Conservation (phyloP, 2,329 filamentous ascomycete species). For the Camillea tinctor region DNA sequence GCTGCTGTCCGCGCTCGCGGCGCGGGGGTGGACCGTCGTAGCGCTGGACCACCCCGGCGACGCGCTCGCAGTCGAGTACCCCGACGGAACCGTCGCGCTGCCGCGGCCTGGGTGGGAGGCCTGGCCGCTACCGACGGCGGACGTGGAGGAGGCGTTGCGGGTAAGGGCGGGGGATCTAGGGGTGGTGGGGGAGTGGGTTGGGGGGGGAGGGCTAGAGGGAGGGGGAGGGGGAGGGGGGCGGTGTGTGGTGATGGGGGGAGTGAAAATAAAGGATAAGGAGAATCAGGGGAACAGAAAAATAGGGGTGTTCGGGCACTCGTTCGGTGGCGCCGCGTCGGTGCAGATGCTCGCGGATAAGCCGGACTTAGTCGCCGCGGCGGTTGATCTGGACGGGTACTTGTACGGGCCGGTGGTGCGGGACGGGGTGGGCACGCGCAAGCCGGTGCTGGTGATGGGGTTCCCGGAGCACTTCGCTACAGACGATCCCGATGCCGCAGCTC, state of each 20-base stretch:
- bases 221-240: background rate
- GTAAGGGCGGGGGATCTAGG: slow-evolving; percentile 21
- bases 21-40: slow-evolving; percentile 35
- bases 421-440: slow-evolving; percentile 10
- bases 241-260: background rate
- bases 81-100: slow-evolving; percentile 27
- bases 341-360: slow-evolving; percentile 17
- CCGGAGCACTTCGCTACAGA: slow-evolving; percentile 11
- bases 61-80: slow-evolving; percentile 33
- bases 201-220: background rate
- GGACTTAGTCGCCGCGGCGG: slow-evolving; percentile 17
- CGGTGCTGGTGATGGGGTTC: slow-evolving; percentile 17
- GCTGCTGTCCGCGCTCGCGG: slow-evolving; percentile 35
- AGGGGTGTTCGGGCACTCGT: slow-evolving; percentile 22
- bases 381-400: slow-evolving; percentile 29
- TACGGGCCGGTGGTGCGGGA: slow-evolving; percentile 8
- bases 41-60: slow-evolving; percentile 40
- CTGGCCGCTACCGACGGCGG: slow-evolving; percentile 5
- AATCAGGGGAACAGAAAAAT: background rate
- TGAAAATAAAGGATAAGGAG: background rate
- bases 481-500: slow-evolving; percentile 11
- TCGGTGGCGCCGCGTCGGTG: slow-evolving; percentile 20
- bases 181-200: background rate
- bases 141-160: background rate
- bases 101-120: slow-evolving; percentile 13